Conservation (phyloP, 2,329 filamentous ascomycete genomes). For the Malbranchea zuffiana region DNA sequence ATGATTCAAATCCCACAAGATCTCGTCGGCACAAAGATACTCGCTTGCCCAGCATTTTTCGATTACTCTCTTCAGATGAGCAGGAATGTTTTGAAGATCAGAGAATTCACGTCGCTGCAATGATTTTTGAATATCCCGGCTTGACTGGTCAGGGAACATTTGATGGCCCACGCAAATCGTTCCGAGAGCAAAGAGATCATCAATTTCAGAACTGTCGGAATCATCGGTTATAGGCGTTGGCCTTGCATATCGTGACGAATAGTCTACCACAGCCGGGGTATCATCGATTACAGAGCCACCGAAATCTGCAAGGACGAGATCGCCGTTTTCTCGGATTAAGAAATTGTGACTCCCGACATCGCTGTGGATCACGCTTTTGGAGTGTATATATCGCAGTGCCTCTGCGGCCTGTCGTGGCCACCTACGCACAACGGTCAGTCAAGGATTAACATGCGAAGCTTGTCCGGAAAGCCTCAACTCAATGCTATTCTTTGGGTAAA, state of each 20-base stretch:
- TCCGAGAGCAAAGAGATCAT: conserved; percentile 9
- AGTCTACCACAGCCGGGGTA: neutral
- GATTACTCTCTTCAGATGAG: neutral
- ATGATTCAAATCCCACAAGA: conserved; percentile 6
- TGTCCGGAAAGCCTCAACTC: too few species aligned
- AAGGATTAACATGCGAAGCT: too few species aligned
- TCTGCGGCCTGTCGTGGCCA: conserved; percentile 9
- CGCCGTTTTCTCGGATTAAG: conserved; percentile 7
- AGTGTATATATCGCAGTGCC: conserved; percentile 10
- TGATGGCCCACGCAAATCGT: conserved; percentile 3
- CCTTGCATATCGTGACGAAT: conserved; percentile 6
- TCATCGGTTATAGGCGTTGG: neutral
- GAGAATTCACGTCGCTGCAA: conserved; percentile 1
- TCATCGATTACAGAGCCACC: conserved; percentile 10
- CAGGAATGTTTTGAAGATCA: neutral
- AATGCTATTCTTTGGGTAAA: neutral
- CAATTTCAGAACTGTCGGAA: too few species aligned
- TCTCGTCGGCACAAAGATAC: conserved; percentile 2
- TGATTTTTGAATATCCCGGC: neutral
- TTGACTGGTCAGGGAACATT: conserved; percentile 2
- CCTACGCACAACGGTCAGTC: conserved; percentile 5
- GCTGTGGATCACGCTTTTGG: conserved; percentile 8
- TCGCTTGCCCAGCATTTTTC: conserved; percentile 5
- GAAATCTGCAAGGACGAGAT: conserved; percentile 5
- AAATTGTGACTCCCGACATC: conserved; percentile 11